Base-by-base conservation (phyloP, 176 grass and related monocot genomes). In the Echinochloa phyllopogon region DNA sequence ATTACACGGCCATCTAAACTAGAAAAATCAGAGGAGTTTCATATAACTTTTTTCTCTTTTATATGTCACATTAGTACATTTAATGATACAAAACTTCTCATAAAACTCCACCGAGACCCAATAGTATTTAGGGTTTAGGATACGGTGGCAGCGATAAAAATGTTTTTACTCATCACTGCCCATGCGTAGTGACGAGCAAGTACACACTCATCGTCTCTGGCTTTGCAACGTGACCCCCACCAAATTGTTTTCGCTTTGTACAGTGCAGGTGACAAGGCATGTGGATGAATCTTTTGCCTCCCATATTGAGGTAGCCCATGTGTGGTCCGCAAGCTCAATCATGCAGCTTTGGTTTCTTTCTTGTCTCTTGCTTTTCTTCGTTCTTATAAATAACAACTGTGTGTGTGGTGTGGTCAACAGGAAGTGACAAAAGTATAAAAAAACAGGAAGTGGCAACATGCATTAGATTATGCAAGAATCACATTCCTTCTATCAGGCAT, bases 241-340 rank as follows among this genome's bases (percentile, higher is more conserved):
- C 8, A 10, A 77, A 65, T 50, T 47, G 42, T 72, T 48, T 48
- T 72, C 14, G 42, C n/a, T 24, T 14, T 45, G 39, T 63, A 45
- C 48, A 4, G 66, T 65, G 80, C 67, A 20, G 39, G 69, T 50
- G 23, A 58, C 1, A 20, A 5, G 48, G 47, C 64, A 70, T 85
- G 60, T 80, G 77, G 69, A 80, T 29, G n/a, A 24, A 81, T 85
- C 43, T 63, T 86, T 61, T 76, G 87, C 62, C 76, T 66, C 87
- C 70, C 52, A n/a, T 75, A n/a, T 79, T 68, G 29, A 59, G 87
- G 87, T 81, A 85, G 75, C 59, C 60, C 76, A 76, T 62, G 77
- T 85, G 70, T 75, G n/a, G 50, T 20, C 75, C 65, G 11, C 45
- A 33, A 42, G 43, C 68, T 85, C 40, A 62, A 88, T 83, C 83